Evolutionary conservation across 139 green algal species (phyloP), one percentile per base, ranked within the genome.

Genomic region (Chlorella sp.): DNA sequence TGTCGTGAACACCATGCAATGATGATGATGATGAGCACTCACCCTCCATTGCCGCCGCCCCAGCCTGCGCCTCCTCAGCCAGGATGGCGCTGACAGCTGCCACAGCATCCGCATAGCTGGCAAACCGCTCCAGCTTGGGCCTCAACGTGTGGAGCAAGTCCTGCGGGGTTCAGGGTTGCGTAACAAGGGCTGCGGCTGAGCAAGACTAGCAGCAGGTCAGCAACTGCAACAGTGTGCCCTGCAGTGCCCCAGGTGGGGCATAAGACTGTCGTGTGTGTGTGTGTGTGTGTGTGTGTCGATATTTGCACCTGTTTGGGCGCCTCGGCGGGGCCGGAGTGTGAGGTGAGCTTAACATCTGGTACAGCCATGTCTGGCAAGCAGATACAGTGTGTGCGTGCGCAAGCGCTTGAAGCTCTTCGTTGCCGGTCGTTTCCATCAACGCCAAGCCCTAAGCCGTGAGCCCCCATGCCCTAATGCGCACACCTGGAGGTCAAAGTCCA

Each of bases 401-500:
- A n/a, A n/a, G n/a, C n/a, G n/a, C n/a, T n/a, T n/a, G n/a, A n/a
- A n/a, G n/a, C n/a, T n/a, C n/a, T n/a, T n/a, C n/a, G n/a, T n/a
- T n/a, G n/a, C n/a, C n/a, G n/a, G n/a, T n/a, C n/a, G n/a, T n/a
- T n/a, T n/a, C n/a, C n/a, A n/a, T n/a, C n/a, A n/a, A n/a, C n/a
- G n/a, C n/a, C n/a, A n/a, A n/a, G n/a, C n/a, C n/a, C n/a, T n/a
- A n/a, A n/a, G n/a, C n/a, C n/a, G n/a, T n/a, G n/a, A n/a, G n/a
- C n/a, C n/a, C n/a, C n/a, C n/a, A n/a, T n/a, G n/a, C n/a, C n/a
- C n/a, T n/a, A n/a, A n/a, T n/a, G 30, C 24, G 5, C 74, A 5
- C 55, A 92, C 90, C 85, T 96, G 85, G 26, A 97, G 49, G 69
- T 98, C 94, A 69, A 93, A 93, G 30, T 96, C 86, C 1, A 98